phyloP scores from a whole-genome alignment of 257 asterid genomes.

The Hygrophila difformis region DNA sequence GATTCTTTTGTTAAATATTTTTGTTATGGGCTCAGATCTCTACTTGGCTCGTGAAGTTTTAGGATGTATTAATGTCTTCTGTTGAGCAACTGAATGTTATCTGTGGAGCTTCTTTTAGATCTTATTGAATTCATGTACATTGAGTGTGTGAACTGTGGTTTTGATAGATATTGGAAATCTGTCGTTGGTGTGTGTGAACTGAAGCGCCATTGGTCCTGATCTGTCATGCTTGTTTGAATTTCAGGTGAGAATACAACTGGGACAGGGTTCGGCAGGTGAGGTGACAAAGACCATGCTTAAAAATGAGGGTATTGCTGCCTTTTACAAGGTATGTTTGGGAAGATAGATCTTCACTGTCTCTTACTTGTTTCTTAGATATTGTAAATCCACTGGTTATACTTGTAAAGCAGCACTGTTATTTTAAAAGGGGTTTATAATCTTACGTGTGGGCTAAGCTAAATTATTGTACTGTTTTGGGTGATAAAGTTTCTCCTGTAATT shows the following conservation, averaged over 20 bases:
- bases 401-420: too few relatives aligned
- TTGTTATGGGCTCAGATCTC: slow-evolving; percentile 11
- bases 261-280: slow-evolving; percentile 84
- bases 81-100: background rate
- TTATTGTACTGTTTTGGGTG: slow-evolving; percentile 1
- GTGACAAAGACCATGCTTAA: slow-evolving; percentile 73
- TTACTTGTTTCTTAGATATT: background rate
- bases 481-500: background rate
- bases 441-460: background rate
- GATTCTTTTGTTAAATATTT: background rate
- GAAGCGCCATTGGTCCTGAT: slow-evolving; percentile 17
- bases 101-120: slow-evolving; percentile 21
- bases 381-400: slow-evolving; percentile 4
- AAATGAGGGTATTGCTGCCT: slow-evolving; percentile 77
- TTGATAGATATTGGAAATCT: background rate
- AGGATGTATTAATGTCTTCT: background rate
- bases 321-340: slow-evolving; percentile 65
- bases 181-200: slow-evolving; percentile 3
- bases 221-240: slow-evolving; percentile 8
- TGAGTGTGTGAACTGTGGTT: background rate
- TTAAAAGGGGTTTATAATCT: too few relatives aligned
- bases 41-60: background rate
- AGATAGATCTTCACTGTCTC: background rate
- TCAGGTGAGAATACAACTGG: slow-evolving; percentile 95
- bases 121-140: slow-evolving; percentile 8